Base-by-base conservation (phyloP, 2,329 filamentous ascomycete genomes). In the Talaromyces pinophilus region DNA sequence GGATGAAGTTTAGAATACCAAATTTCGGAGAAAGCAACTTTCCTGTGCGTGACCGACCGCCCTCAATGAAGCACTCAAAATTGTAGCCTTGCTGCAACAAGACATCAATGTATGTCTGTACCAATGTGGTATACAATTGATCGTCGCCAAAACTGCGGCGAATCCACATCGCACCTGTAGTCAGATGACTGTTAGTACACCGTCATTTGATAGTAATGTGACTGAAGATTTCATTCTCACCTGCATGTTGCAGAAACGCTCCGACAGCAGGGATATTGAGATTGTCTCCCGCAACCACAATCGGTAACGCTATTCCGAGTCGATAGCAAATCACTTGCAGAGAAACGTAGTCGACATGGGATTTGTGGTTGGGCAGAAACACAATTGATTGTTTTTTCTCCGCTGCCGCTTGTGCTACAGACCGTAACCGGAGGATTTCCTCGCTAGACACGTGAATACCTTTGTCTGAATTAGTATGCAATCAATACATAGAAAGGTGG, bases 21-120 rank as follows among this genome's bases (percentile, higher is more conserved):
- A 98, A 98, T 75, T 98, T 98, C 0, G 95, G 95, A 2, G 93
- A 90, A 13, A 99, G 79, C 2, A 99, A 85, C 80, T 99, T 99
- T 33, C 95, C 95, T 0, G 94, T 99, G 62, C 95, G 85, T 38
- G 93, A 97, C 19, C 95, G 86, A 1, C 94, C 93, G 17, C 95
- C 95, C 80, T 99, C 95, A 67, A 99, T 96, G 73, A 99, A 99
- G 77, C 95, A 99, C 78, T 97, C 94, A 59, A 99, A 87, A 76
- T 99, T 98, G 79, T 90, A 97, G 0, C 95, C 95, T 69, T 92
- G 89, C 74, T 95, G 92, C 2, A 99, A 83, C 52, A 99, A 77
- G 0, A 92, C 96, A 76, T 99, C 95, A 72, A 99, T 93, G 74
- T 99, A 99, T 6, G 93, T 87, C 78, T 99, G 95, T 6, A 99